Base-by-base conservation (phyloP, 192 early-diverging fungal species). In the Neocallimastix lanati region DNA sequence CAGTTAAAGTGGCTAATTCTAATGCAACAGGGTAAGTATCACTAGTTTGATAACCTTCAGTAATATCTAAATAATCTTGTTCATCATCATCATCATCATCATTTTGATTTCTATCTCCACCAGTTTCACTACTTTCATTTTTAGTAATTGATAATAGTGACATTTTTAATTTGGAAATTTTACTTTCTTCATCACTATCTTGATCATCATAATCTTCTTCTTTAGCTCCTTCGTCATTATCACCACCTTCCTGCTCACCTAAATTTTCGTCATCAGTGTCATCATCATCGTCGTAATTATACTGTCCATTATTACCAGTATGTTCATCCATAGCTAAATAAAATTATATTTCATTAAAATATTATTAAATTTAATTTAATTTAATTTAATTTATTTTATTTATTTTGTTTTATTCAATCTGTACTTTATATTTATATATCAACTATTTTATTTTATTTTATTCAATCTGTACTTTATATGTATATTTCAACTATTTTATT, bases 1-100 rank as follows among this genome's bases (percentile, higher is more conserved):
- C 86, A 35, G 89, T 87, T 29, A 88, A 85, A 35, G 88, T 85
- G 21, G 87, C 89, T 29, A 91, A 82, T 78, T 88, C 87, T 28
- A 83, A 86, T 1, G 90, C 87, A 21, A 91, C 80, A 36, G 40
- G 40, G 21, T 50, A 50, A 50, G 16, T 50, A 50, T 16, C 40
- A 50, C 40, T 50, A 21, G 16, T 4, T 50, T 50, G 40, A 50
- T 50, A 50, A 21, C 21, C 13, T 50, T 50, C 40, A 50, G 40
- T 50, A 50, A 50, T 50, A 50, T 50, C 40, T 13, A 50, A 21
- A 50, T 21, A 21, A 21, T 50, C 40, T 4, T 50, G 2, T 4
- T 14, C 16, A 50, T 50, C 40, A 21, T 50, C 40, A 4, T 50
- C 18, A 87, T 85, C 77, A 80, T 79, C 77, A 83, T 86, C 18